Conservation (phyloP, 192 early-diverging fungal genomes). For the Rhizophagus clarus region DNA sequence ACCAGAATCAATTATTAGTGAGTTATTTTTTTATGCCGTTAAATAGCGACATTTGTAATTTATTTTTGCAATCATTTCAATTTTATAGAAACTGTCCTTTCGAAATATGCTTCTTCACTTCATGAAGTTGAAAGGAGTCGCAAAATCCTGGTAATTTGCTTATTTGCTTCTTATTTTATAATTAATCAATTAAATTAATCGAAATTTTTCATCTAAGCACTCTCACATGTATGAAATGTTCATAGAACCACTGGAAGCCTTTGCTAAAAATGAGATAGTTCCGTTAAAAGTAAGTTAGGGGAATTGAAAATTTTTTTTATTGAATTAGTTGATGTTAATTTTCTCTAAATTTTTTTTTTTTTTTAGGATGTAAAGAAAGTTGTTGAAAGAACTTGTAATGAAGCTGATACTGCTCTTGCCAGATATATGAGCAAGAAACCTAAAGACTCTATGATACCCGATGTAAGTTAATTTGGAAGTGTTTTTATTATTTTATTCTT, state of each 20-base stretch:
- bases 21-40: neutral
- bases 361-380: constrained; percentile 58
- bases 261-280: constrained; percentile 55
- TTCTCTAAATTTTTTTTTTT: neutral
- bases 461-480: constrained; percentile 46
- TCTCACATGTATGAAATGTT: constrained; percentile 70
- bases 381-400: constrained; percentile 65
- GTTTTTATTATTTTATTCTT: neutral
- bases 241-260: constrained; percentile 67
- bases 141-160: constrained; percentile 43
- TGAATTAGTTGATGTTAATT: neutral
- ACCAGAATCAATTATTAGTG: constrained; percentile 49
- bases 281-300: constrained; percentile 51
- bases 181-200: neutral
- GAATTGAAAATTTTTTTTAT: neutral
- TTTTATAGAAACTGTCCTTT: constrained; percentile 49
- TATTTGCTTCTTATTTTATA: neutral
- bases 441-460: constrained; percentile 57
- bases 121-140: constrained; percentile 58
- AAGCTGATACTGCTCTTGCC: constrained; percentile 57
- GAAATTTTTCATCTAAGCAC: constrained; percentile 40
- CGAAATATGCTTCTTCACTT: constrained; percentile 55
- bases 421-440: constrained; percentile 65
- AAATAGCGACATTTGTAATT: neutral
- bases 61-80: neutral